Base-by-base conservation (phyloP, 164 flowering plant genomes). In the Umbellularia californica region DNA sequence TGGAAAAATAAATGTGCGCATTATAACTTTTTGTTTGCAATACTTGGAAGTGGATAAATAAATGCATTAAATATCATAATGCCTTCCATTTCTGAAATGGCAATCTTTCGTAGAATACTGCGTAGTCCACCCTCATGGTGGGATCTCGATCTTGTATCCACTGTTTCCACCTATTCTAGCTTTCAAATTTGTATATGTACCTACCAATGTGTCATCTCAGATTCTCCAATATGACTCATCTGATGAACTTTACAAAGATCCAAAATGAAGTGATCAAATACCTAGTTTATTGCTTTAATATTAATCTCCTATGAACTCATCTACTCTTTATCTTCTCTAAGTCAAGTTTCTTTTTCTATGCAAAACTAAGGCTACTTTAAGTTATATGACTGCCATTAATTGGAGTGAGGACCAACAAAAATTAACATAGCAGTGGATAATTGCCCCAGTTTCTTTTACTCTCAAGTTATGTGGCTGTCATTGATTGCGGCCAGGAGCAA, bases 371-470 rank as follows among this genome's bases (percentile, higher is more conserved):
- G 47, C 47, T 67, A 15, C 62, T 13, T 19, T n/a, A 52, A 50
- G 19, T 70, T 55, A 35, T 52, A 2, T 63, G 25, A 69, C 50
- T 65, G 5, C 81, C 70, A 27, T 78, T 74, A 67, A 20, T 52
- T 80, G 68, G 73, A 77, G 77, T 86, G 90, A 97, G 97, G 82
- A 68, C 90, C 99, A 12, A 96, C 97, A 20, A 93, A 96, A 83
- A 90, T 96, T 41, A 93, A 96, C 68, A 20, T 96, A 72, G 99
- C 99, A 24, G 89, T 91, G 73, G 90, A 91, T 79, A 78, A 77
- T 75, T 96, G 79, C 99, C 99, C 25, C 89, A 87, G 68, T 95
- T 95, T 73, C 47, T 35, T 35, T 7, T 35, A 5, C 47, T 28
- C 30, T 17, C 62, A 52, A 23, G 17, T 70, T 55, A 50, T 65